Conservation (phyloP, 2,329 filamentous ascomycete species). For the Metarhizium humberi region DNA sequence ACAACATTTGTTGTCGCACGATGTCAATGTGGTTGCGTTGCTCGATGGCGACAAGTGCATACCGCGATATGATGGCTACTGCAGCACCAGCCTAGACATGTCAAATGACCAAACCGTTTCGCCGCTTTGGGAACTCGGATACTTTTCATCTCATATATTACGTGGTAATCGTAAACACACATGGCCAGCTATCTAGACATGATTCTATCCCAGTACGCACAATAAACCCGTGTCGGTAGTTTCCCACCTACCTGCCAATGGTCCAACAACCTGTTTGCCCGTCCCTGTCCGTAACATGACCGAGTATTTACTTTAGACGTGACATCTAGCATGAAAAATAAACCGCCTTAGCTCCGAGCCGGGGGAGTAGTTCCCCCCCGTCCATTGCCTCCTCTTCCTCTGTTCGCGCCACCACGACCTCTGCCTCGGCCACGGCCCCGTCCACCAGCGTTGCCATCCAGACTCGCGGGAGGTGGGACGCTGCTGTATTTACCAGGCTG, state of each 20-base stretch:
- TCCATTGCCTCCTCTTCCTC: conserved; percentile 24
- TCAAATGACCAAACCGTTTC: neutral
- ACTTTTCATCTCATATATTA: neutral
- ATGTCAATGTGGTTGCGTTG: too few species aligned
- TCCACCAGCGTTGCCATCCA: conserved; percentile 36
- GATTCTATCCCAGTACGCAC: neutral
- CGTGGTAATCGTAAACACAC: neutral
- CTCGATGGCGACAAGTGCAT: too few species aligned
- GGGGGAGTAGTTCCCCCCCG: conserved; percentile 5
- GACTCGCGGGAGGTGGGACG: conserved; percentile 50
- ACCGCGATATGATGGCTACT: neutral
- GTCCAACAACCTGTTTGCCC: neutral
- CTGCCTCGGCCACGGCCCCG: conserved; percentile 31
- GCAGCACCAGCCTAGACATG: neutral
- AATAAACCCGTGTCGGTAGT: neutral
- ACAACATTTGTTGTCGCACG: too few species aligned
- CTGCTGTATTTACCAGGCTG: conserved; percentile 35
- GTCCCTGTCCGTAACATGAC: neutral
- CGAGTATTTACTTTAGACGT: neutral
- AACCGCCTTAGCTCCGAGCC: conserved; percentile 9
- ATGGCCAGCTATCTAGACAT: neutral
- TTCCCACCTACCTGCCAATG: neutral
- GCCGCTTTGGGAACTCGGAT: neutral
- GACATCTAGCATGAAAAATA: neutral
- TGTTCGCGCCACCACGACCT: conserved; percentile 24